A percentile compares a stretch with the other conserved stretches of the same genome.
These are phyloP conservation scores for Quercus phellos DNA, from an alignment of 331 rosid species.

Conservation along the genomic window DNA sequence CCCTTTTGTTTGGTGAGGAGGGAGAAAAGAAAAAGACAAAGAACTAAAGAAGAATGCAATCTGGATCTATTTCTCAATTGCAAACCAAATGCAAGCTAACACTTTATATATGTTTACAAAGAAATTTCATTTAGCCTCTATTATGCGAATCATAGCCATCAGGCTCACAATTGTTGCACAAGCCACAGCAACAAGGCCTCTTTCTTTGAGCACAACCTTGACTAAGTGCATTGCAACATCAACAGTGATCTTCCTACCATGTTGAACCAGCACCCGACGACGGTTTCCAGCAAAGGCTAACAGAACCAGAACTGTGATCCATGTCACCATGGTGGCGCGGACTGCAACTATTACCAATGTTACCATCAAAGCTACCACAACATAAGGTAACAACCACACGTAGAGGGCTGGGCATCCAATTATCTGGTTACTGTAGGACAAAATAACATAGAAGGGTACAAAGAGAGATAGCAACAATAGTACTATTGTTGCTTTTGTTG, in stretches of 20 bases:
- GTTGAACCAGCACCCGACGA: slow-evolving; percentile 48
- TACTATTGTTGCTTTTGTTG: background rate
- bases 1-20: too few relatives aligned
- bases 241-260: slow-evolving; percentile 44
- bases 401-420: slow-evolving; percentile 4
- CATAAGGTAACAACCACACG: slow-evolving; percentile 5
- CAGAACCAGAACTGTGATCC: slow-evolving; percentile 76
- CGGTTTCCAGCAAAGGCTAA: slow-evolving; percentile 54
- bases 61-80: too few relatives aligned
- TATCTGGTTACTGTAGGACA: slow-evolving; percentile 2
- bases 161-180: slow-evolving; percentile 43
- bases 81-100: too few relatives aligned
- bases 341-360: slow-evolving; percentile 25
- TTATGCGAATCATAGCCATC: slow-evolving; percentile 29
- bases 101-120: background rate
- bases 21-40: too few relatives aligned
- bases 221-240: slow-evolving; percentile 50
- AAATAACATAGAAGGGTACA: background rate
- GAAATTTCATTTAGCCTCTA: background rate
- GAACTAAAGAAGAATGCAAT: background rate
- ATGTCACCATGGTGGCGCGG: slow-evolving; percentile 52
- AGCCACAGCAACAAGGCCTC: slow-evolving; percentile 41
- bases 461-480: slow-evolving; percentile 16
- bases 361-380: background rate
- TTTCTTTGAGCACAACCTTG: slow-evolving; percentile 36